Evolutionary conservation across 306 rosid genomes (phyloP).

Genomic region (Gleditsia sinensis): DNA sequence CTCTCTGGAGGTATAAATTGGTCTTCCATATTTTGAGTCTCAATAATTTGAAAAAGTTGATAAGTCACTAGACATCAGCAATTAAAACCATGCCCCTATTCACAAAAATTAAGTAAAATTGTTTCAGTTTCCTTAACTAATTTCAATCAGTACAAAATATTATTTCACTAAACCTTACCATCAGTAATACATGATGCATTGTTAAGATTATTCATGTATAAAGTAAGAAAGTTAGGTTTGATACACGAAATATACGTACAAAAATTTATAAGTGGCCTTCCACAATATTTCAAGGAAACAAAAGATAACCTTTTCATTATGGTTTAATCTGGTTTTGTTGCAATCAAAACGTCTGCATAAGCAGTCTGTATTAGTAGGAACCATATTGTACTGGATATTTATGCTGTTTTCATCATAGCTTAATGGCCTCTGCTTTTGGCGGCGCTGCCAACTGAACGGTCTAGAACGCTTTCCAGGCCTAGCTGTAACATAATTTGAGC

Average conservation of each 20-base stretch:
- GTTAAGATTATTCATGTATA: background rate
- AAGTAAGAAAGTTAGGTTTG: background rate
- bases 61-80: background rate
- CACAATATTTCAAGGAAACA: constrained; percentile 25
- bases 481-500: constrained; percentile 32
- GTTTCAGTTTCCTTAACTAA: constrained; percentile 7
- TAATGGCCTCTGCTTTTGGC: constrained; percentile 50
- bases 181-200: background rate
- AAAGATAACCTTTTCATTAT: constrained; percentile 50
- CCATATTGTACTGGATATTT: constrained; percentile 21
- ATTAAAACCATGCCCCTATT: background rate
- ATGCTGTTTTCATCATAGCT: constrained; percentile 33
- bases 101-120: constrained; percentile 1
- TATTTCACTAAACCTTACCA: background rate
- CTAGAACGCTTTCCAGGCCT: constrained; percentile 60
- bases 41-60: background rate
- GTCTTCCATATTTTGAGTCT: background rate
- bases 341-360: constrained; percentile 35
- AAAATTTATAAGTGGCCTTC: constrained; percentile 5
- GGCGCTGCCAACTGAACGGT: constrained; percentile 76
- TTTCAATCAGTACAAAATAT: constrained; percentile 6
- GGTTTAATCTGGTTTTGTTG: constrained; percentile 29
- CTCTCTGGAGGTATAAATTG: background rate
- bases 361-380: constrained; percentile 30
- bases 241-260: constrained; percentile 2